A percentile compares a stretch with the other conserved stretches of the same genome.
Conservation (phyloP, 352 stramenopile species). For the Phytophthora agathidicida region DNA sequence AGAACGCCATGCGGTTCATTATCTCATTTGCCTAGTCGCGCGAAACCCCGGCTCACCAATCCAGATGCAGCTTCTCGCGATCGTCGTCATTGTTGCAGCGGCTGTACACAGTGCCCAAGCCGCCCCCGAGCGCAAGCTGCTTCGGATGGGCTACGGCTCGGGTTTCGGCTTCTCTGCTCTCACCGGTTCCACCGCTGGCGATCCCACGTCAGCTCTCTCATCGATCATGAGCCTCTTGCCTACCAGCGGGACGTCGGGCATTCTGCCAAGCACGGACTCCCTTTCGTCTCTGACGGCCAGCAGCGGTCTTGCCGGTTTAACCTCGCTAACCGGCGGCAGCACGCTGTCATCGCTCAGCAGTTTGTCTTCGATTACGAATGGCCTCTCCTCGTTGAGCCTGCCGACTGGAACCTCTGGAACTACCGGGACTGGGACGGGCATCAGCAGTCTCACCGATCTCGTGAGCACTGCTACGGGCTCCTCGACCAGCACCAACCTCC, state of each 20-base stretch:
- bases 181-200: not conserved
- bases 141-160: not conserved
- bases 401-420: not conserved
- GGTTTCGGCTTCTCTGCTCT: slow-evolving; percentile 6
- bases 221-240: slow-evolving; percentile 4
- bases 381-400: not conserved
- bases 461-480: not conserved
- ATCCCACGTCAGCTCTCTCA: not conserved
- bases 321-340: not conserved
- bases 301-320: not conserved
- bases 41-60: not conserved
- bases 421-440: not conserved
- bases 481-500: not conserved
- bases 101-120: slow-evolving; percentile 5
- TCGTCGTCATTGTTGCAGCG: not conserved
- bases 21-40: not conserved
- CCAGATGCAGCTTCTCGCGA: slow-evolving; percentile 14
- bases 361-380: not conserved
- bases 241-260: slow-evolving; percentile 3
- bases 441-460: not conserved
- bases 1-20: no score
- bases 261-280: slow-evolving; percentile 7
- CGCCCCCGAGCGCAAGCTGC: slow-evolving; percentile 8
- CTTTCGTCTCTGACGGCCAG: not conserved
- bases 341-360: not conserved